Conservation (phyloP, 1,139 yeast species). For the Sugiyamaella grinbergsii region DNA sequence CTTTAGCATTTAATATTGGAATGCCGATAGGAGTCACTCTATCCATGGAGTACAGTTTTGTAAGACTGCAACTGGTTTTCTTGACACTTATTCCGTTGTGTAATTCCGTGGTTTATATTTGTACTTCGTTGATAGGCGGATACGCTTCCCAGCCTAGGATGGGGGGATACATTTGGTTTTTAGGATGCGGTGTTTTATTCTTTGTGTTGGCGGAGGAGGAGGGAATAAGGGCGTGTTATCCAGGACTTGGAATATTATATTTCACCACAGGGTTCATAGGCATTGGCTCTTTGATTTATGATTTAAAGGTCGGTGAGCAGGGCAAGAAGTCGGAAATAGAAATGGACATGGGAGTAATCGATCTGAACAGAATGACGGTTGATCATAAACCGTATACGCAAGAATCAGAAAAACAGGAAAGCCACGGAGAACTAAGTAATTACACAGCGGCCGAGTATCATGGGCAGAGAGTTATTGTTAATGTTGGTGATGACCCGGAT, state of each 20-base stretch:
- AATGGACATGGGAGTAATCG: background rate
- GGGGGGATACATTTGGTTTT: constrained; percentile 17
- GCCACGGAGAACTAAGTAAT: too few relatives aligned
- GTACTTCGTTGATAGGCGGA: constrained; percentile 10
- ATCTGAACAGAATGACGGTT: too few relatives aligned
- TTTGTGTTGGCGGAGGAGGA: constrained; percentile 8
- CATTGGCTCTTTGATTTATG: constrained; percentile 15
- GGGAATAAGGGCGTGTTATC: constrained; percentile 11
- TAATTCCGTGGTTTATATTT: constrained; percentile 9
- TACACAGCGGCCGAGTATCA: too few relatives aligned
- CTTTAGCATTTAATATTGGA: constrained; percentile 2
- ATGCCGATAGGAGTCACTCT: constrained; percentile 11
- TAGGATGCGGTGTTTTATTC: constrained; percentile 14
- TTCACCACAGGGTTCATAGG: constrained; percentile 12
- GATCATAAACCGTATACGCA: too few relatives aligned
- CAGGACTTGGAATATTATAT: constrained; percentile 13
- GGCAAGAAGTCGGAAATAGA: background rate
- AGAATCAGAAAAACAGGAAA: background rate
- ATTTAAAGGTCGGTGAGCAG: constrained; percentile 5
- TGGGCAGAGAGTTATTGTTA: too few relatives aligned
- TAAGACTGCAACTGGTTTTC: constrained; percentile 10
- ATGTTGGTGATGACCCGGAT: too few relatives aligned
- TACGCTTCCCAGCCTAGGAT: constrained; percentile 16
- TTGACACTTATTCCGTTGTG: constrained; percentile 13
- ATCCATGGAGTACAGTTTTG: background rate